Conservation (phyloP, 2,329 filamentous ascomycete genomes). For the Diplodia scrobiculata region DNA sequence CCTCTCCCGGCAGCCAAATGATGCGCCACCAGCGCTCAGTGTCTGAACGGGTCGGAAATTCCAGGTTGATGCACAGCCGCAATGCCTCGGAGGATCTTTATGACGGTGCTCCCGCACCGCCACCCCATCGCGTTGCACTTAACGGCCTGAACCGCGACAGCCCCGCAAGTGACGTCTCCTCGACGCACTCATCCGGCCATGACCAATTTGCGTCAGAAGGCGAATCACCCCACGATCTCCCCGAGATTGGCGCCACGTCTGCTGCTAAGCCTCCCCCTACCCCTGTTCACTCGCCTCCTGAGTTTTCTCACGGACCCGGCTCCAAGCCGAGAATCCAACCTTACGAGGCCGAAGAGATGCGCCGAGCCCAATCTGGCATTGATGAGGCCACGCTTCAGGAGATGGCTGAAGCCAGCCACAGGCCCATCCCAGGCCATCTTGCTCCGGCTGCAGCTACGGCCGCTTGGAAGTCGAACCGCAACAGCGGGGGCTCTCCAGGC, state of each 20-base stretch:
- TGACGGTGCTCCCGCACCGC: conserved; percentile 47
- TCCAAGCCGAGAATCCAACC: conserved; percentile 69
- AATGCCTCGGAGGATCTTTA: conserved; percentile 40
- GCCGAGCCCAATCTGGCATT: conserved; percentile 79
- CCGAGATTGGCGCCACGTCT: conserved; percentile 41
- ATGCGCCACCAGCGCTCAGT: conserved; percentile 53
- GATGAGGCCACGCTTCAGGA: conserved; percentile 80
- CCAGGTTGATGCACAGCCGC: conserved; percentile 12
- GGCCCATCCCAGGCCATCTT: conserved; percentile 45
- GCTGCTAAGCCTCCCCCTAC: conserved; percentile 59
- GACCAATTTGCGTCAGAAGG: conserved; percentile 19
- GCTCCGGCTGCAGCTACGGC: conserved; percentile 47
- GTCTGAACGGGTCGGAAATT: conserved; percentile 43
- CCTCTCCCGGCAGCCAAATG: conserved; percentile 40
- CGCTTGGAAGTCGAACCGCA: conserved; percentile 43
- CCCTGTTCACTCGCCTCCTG: conserved; percentile 75
- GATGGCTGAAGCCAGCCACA: conserved; percentile 68
- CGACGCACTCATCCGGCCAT: conserved; percentile 30
- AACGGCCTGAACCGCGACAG: conserved; percentile 36
- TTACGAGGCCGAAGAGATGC: conserved; percentile 73
- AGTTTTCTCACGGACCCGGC: conserved; percentile 74
- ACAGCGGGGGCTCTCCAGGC: conserved; percentile 34
- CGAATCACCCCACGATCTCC: conserved; percentile 36
- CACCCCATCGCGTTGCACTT: conserved; percentile 41
- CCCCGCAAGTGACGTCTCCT: conserved; percentile 33